A percentile compares a stretch with the other conserved stretches of the same genome.
Conservation (phyloP, 768 basidiomycete species). For the Podaxis mareebaensis region DNA sequence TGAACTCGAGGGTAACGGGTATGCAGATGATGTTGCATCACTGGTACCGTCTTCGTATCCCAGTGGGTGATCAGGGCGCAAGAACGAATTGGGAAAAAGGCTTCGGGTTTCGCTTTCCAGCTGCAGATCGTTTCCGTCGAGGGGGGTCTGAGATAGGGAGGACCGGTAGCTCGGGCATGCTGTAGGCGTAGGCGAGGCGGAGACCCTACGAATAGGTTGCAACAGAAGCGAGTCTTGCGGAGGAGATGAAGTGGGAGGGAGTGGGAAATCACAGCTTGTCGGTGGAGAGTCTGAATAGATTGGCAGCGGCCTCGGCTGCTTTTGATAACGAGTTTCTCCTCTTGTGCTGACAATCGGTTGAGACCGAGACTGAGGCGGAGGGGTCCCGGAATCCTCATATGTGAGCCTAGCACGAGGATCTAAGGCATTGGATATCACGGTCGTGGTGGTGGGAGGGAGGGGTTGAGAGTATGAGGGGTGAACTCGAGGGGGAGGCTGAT, state of each 20-base stretch:
- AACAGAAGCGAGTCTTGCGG: background rate
- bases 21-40: background rate
- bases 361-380: background rate
- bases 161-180: background rate
- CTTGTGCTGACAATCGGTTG: too few relatives aligned
- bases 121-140: background rate
- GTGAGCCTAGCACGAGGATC: background rate
- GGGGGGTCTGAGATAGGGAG: background rate
- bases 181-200: background rate
- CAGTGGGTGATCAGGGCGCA: background rate
- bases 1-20: slow-evolving; percentile 17
- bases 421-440: background rate
- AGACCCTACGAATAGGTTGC: background rate
- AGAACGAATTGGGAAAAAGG: background rate
- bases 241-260: background rate
- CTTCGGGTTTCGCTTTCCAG: background rate
- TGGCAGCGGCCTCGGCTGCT: background rate
- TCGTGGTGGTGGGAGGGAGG: background rate
- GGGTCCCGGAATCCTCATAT: background rate
- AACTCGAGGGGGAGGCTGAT: background rate
- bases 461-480: background rate
- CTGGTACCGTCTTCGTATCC: background rate
- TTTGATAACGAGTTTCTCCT: background rate
- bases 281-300: background rate
- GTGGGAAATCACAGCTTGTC: background rate